phyloP scores from a whole-genome alignment of 768 basidiomycete species.

The Cystofilobasidium macerans region DNA sequence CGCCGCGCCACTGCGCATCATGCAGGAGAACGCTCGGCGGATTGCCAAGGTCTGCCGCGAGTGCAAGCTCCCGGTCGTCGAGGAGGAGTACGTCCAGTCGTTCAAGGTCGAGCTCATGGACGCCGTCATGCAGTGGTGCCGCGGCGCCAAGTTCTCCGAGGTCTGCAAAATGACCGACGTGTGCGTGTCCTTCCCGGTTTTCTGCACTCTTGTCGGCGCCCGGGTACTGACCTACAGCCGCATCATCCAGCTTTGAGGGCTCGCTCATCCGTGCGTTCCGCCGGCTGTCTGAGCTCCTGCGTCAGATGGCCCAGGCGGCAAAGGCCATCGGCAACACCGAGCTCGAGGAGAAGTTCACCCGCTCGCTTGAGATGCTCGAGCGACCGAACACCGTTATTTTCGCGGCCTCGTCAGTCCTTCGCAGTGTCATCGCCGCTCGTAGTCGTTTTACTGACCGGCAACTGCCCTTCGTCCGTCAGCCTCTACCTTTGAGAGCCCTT shows the following conservation, averaged over 20 bases:
- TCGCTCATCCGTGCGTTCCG: conserved; percentile 93
- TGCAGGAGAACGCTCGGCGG: conserved; percentile 88
- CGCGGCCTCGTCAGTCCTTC: conserved; percentile 33
- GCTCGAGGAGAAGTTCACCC: conserved; percentile 84
- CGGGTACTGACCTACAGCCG: background rate
- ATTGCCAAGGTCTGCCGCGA: conserved; percentile 97
- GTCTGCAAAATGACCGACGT: conserved; percentile 61
- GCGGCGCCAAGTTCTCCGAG: conserved; percentile 90
- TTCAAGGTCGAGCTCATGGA: conserved; percentile 99
- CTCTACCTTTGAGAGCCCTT: too few relatives aligned
- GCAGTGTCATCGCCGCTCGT: too few relatives aligned
- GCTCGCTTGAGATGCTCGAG: conserved; percentile 82
- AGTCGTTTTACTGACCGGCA: too few relatives aligned
- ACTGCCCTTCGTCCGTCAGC: too few relatives aligned
- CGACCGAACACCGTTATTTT: conserved; percentile 71
- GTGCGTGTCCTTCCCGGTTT: conserved; percentile 5
- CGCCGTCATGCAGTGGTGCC: conserved; percentile 92
- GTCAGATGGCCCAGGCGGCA: conserved; percentile 91
- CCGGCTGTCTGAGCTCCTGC: conserved; percentile 79
- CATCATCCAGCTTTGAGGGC: conserved; percentile 79
- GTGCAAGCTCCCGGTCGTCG: conserved; percentile 73
- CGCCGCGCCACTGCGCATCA: conserved; percentile 76
- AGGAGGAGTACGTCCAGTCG: conserved; percentile 87
- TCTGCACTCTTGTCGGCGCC: background rate
- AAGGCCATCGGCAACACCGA: conserved; percentile 95